Percentiles rank a stretch among this genome's conserved stretches.
Evolutionary conservation across 768 basidiomycete genomes (phyloP).

Genomic region (Cystofilobasidium macerans): DNA sequence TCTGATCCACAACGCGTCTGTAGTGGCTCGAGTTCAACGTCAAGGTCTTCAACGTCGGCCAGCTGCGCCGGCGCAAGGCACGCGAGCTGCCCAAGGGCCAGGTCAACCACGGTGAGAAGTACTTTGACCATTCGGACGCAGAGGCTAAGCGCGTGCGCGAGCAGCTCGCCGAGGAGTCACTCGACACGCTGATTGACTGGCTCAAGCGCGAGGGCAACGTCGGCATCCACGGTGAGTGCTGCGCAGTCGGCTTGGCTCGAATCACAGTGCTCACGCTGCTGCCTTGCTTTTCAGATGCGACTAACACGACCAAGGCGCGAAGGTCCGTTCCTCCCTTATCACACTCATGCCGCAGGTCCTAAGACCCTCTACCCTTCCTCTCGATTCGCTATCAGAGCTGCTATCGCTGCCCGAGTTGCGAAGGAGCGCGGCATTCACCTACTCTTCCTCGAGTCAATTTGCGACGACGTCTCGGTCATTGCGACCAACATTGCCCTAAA

Average conservation of each 20-base stretch:
- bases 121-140: conserved; percentile 76
- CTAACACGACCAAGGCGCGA: conserved; percentile 72
- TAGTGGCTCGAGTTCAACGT: conserved; percentile 99
- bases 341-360: conserved; percentile 9
- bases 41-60: conserved; percentile 98
- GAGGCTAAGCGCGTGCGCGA: conserved; percentile 69
- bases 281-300: conserved; percentile 59
- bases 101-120: conserved; percentile 72
- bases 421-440: conserved; percentile 76
- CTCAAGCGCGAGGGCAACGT: conserved; percentile 83
- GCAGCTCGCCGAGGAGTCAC: conserved; percentile 71
- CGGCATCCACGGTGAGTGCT: conserved; percentile 73
- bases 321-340: conserved; percentile 46
- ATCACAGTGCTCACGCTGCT: not conserved
- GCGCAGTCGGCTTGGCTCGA: not conserved
- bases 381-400: conserved; percentile 56
- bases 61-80: conserved; percentile 77
- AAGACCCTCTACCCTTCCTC: conserved; percentile 11
- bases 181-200: conserved; percentile 93
- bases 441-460: conserved; percentile 89
- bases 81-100: conserved; percentile 31
- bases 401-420: conserved; percentile 70
- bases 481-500: conserved; percentile 94
- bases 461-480: conserved; percentile 86
- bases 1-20: not conserved